Conservation (phyloP, 75 land plant species). For the Isoetes taiwanensis region DNA sequence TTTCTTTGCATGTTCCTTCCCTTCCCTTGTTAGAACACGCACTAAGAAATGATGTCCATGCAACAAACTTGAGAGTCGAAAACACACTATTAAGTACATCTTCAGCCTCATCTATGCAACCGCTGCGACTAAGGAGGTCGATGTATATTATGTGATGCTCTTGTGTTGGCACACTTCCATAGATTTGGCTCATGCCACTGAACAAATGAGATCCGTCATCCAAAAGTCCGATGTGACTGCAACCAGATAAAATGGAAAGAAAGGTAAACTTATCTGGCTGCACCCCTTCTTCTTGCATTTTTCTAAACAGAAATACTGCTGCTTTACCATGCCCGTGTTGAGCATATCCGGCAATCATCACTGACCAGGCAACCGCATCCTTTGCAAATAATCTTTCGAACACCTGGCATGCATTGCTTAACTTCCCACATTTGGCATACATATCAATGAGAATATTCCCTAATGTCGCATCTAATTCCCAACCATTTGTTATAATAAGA, state of each 20-base stretch:
- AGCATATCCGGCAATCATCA: slow-evolving; percentile 26
- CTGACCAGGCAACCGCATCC: slow-evolving; percentile 27
- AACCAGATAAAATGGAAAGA: background rate
- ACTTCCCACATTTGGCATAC: slow-evolving; percentile 33
- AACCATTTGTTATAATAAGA: slow-evolving; percentile 7
- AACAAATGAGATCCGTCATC: no score
- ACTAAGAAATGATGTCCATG: no score
- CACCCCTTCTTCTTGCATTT: background rate
- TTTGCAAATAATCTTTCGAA: slow-evolving; percentile 10
- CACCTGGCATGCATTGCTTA: slow-evolving; percentile 4
- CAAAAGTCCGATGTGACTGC: no score
- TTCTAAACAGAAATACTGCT: background rate
- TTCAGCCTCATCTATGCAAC: no score
- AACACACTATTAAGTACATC: no score
- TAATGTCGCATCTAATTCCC: slow-evolving; percentile 11
- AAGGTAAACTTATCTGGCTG: background rate
- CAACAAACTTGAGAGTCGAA: no score
- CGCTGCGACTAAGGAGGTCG: no score
- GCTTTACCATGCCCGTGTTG: slow-evolving; percentile 12
- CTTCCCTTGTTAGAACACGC: no score
- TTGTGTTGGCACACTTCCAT: no score
- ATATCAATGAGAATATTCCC: slow-evolving; percentile 28
- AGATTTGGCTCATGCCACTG: no score
- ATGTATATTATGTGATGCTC: no score
- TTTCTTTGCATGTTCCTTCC: no score